phyloP scores from a whole-genome alignment of 768 basidiomycete genomes.

The Pleurotus ostreatus region DNA sequence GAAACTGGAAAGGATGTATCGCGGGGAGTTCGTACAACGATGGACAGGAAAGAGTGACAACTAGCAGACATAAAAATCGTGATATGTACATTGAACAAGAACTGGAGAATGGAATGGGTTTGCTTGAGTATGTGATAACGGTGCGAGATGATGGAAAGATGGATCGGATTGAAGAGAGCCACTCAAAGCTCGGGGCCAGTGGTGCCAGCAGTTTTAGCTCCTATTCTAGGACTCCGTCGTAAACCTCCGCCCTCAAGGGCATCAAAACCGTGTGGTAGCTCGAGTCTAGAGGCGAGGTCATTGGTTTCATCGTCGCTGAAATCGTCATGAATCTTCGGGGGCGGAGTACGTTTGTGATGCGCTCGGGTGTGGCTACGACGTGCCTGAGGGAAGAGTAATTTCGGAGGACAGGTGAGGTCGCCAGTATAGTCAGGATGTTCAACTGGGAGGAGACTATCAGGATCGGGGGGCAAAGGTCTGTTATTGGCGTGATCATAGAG shows the following conservation, averaged over 20 bases:
- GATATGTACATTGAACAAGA: not conserved
- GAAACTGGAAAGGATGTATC: not conserved
- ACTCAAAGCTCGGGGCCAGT: not conserved
- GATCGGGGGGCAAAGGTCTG: not conserved
- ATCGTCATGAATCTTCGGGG: not conserved
- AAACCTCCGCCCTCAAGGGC: not conserved
- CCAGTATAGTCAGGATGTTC: slow-evolving; percentile 5
- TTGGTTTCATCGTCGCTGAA: slow-evolving; percentile 2
- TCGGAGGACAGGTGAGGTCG: slow-evolving; percentile 6
- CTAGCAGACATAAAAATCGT: not conserved
- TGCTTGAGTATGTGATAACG: not conserved
- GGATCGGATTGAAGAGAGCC: not conserved
- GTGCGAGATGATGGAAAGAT: not conserved
- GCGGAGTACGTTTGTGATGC: not conserved
- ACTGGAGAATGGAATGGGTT: too few species aligned
- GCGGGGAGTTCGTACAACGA: not conserved
- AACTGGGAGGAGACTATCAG: slow-evolving; percentile 1
- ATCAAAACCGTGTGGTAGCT: not conserved
- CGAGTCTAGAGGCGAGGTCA: not conserved
- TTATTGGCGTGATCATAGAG: slow-evolving; percentile 4
- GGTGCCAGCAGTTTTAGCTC: not conserved
- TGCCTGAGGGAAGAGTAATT: slow-evolving; percentile 3
- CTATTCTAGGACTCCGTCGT: not conserved
- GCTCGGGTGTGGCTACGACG: not conserved
- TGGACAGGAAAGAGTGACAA: not conserved